Percentiles rank a stretch among this genome's conserved stretches.
These are phyloP conservation scores for Butyriboletus loyo DNA, from an alignment of 768 basidiomycete species.

Conservation along the genomic window DNA sequence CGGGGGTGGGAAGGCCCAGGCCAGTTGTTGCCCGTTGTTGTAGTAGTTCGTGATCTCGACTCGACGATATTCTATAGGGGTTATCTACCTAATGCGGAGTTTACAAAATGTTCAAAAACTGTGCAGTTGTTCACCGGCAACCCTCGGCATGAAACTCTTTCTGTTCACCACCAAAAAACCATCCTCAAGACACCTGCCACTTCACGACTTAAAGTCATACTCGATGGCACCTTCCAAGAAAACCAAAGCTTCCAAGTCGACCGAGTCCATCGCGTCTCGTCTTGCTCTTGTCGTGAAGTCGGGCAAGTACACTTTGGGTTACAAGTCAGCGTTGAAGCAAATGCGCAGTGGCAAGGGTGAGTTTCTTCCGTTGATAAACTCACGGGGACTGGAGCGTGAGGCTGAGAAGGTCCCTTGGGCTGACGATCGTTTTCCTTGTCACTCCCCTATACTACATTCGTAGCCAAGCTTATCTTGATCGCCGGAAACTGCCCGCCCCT, in stretches of 20 bases:
- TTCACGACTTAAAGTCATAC: conserved; percentile 17
- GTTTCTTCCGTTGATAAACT: conserved; percentile 44
- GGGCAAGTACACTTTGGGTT: conserved; percentile 94
- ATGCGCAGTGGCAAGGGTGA: conserved; percentile 98
- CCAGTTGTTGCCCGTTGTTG: too few relatives aligned
- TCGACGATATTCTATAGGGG: too few relatives aligned
- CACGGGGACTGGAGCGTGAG: conserved; percentile 93
- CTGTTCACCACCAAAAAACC: conserved; percentile 3
- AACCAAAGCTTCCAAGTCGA: conserved; percentile 89
- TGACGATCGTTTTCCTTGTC: conserved; percentile 41
- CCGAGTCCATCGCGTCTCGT: conserved; percentile 89
- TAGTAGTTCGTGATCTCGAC: too few relatives aligned
- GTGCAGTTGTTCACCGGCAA: conserved; percentile 25
- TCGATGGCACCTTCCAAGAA: conserved; percentile 96
- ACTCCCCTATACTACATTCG: conserved; percentile 11
- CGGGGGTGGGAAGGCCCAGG: too few relatives aligned
- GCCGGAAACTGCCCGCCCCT: conserved; percentile 99
- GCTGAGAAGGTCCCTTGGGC: conserved; percentile 99
- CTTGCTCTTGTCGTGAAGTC: conserved; percentile 98
- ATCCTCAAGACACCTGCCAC: conserved; percentile 14
- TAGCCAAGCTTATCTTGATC: conserved; percentile 98
- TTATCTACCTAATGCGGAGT: conserved; percentile 18
- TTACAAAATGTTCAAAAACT: conserved; percentile 26
- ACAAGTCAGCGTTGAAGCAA: conserved; percentile 98
- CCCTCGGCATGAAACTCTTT: conserved; percentile 15